Evolutionary conservation across 371 early-diverging fungal species (phyloP), one percentile per base, ranked within the genome.

Genomic region (Lichtheimia corymbifera): DNA sequence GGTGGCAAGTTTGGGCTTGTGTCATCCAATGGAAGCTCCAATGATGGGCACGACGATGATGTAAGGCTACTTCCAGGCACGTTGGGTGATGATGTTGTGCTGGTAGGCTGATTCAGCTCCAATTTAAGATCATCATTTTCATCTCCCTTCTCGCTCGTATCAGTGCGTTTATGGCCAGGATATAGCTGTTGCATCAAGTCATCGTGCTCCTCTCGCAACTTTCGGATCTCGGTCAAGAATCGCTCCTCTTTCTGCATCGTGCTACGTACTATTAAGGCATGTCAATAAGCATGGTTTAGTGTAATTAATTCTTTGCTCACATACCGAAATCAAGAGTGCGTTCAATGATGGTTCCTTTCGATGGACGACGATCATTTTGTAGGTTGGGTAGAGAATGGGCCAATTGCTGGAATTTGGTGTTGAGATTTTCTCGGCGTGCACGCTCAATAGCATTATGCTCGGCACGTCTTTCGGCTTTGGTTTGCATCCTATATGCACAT

Each of bases 391-490:
- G 71, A 9, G 83, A 76, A 58, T 83, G 79, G 11, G 91, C 91
- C 24, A 91, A 68, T 55, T 90, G 88, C 64, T 87, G 88, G 65
- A 91, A 89, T 55, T 88, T 83, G 15, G 77, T 76, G 73, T 89
- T 89, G 49, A 91, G 77, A 35, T 77, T 83, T 66, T 91, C 91
- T 27, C 91, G 85, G 53, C 91, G 82, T 47, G 89, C 88, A 54
- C 91, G 76, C 66, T 91, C 91, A 50, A 86, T 88, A 9, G 91
- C 91, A 60, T 91, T 91, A 66, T 91, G 91, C 50, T 83, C 87
- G 40, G 88, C 90, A 44, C 90, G 83, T 59, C 85, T 73, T 65
- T 86, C 87, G 24, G 87, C 88, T 58, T 82, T 80, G 27, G 71
- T 66, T 56, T 68, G 78, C 41, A 50, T 28, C 56, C 64, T 67